These are phyloP conservation scores for Carex myosuroides DNA, from an alignment of 176 grass and related monocot genomes.

Conservation along the genomic window DNA sequence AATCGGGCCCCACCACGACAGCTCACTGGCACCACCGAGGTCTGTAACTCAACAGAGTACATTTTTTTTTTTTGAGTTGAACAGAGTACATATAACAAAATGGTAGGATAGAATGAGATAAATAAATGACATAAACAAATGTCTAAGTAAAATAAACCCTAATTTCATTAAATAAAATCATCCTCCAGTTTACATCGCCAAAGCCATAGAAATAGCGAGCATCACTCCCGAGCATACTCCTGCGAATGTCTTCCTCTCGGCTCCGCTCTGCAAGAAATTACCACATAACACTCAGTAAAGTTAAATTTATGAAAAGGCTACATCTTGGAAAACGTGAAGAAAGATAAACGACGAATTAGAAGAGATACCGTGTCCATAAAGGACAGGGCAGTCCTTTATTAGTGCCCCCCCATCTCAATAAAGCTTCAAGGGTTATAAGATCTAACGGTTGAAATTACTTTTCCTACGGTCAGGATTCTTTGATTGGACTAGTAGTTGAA, in stretches of 20 bases:
- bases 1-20: constrained; percentile 1
- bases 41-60: neutral
- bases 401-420: neutral
- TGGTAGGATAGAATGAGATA: neutral
- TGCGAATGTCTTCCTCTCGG: neutral
- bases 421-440: neutral
- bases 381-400: neutral
- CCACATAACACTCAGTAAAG: neutral
- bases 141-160: constrained; percentile 20
- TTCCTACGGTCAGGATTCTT: neutral
- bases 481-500: neutral
- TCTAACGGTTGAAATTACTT: neutral
- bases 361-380: neutral
- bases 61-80: no score
- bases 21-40: neutral
- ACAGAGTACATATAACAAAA: constrained; percentile 1
- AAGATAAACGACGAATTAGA: neutral
- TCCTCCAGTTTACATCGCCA: constrained; percentile 10
- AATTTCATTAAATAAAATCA: constrained; percentile 1
- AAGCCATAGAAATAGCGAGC: constrained; percentile 14
- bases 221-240: neutral
- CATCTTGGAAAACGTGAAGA: neutral
- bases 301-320: neutral
- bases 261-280: constrained; percentile 3
- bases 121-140: constrained; percentile 9